Base-by-base conservation (phyloP, 176 grass and related monocot genomes). In the Phragmites australis region DNA sequence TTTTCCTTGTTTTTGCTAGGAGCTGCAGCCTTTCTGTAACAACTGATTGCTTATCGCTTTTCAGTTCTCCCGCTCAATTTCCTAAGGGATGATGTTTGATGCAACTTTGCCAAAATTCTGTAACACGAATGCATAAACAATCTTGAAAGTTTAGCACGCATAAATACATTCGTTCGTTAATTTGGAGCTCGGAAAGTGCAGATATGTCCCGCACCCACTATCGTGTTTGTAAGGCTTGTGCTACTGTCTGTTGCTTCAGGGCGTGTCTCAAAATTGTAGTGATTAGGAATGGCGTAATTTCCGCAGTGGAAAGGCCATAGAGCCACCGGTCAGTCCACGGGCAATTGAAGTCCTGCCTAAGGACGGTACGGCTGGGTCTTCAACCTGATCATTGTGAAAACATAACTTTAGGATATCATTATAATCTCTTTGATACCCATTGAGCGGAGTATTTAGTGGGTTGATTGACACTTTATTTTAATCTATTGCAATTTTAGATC, bases 401-500 rank as follows among this genome's bases (percentile, higher is more conserved):
- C 72, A 58, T 27, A 68, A 64, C 63, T 77, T 70, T 40, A 31
- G 45, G 22, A 62, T 61, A 52, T 52, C 8, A 15, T 67, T 47
- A 27, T 45, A 44, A 59, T 75, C 15, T 65, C 46, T 67, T 17
- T 17, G 44, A 55, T 54, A 57, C 25, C 15, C 45, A 12, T 56
- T 30, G 57, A 65, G 47, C 15, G 47, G n/a, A 29, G 22, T 5
- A 48, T 57, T 64, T 63, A 65, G 26, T 70, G 8, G 0, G 0
- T 73, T 56, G 50, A 46, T 56, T 29, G 27, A 9, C 6, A 29
- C 69, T 52, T 59, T 15, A 52, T 34, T 83, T 87, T 48, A 65
- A 59, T 61, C 16, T 81, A 12, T 85, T 72, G 40, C 53, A 27
- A 72, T 78, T 70, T 72, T 80, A 58, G 26, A 70, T 88, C 68